Base-by-base conservation (phyloP, 768 basidiomycete genomes). In the Rhizopogon roseolus region DNA sequence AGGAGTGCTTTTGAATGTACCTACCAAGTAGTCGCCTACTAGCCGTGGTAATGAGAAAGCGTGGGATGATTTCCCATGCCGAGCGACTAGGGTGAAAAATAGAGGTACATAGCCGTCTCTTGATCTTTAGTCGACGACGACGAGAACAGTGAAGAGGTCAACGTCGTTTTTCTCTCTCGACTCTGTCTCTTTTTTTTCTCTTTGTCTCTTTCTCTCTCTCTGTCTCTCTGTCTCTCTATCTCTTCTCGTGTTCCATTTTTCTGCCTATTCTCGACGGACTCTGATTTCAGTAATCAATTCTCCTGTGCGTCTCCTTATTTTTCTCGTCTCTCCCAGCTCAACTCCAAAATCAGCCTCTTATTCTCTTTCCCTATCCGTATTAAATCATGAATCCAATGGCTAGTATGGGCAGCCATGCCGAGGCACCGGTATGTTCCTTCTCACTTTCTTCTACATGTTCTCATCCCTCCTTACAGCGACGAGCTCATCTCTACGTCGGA, bases 401-500 rank as follows among this genome's bases (percentile, higher is more conserved):
- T 73, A 58, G 59, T 42, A 85, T 88, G 80, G 75, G 78, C 65
- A 66, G 76, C 66, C 70, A 81, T 46, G 86, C 87, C 63, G 89
- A 91, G 74, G 86, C 88, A 68, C 85, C 87, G 70, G 88, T 90
- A 72, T 63, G 85, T 79, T 49, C 45, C 10, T 40, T 38, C 8
- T 7, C 5, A 10, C 25, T 28, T 28, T n/a, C 32, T 4, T 16
- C 3, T 13, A 36, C 32, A 53, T 53, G 25, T 52, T 58, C 60
- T 60, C 53, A 50, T 42, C 54, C 54, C 55, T 41, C 55, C 53
- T 61, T 52, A 49, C 71, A 91, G 88, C 81, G 90, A 71, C 83
- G 94, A 62, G 95, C 97, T 61, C 97, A 99, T 78, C 87, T 99
- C 63, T 99, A 99, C 71, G 92, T 99, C 71, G 97, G 97, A 58